Conservation (phyloP, 805 yeast species). For the Candida xiaguanensis region DNA sequence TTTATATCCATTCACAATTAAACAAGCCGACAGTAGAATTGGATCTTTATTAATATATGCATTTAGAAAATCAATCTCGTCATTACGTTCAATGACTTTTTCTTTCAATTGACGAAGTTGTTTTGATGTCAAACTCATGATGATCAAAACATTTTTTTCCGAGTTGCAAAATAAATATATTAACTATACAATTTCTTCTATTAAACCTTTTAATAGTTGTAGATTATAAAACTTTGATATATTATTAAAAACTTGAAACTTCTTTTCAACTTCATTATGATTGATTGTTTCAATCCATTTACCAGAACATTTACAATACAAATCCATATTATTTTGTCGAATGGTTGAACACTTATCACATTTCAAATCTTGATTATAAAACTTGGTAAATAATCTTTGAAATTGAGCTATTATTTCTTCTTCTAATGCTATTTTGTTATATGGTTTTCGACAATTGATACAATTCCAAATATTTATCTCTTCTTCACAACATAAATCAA, state of each 20-base stretch:
- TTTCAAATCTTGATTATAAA: conserved; percentile 72
- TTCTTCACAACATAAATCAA: conserved; percentile 78
- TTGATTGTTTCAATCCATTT: conserved; percentile 62
- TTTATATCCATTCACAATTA: conserved; percentile 46
- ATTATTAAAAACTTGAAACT: conserved; percentile 48
- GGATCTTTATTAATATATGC: conserved; percentile 30
- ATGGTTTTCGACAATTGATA: conserved; percentile 58
- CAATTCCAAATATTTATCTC: conserved; percentile 56
- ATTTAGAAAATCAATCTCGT: conserved; percentile 32
- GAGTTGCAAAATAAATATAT: background rate
- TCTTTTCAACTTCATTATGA: conserved; percentile 40
- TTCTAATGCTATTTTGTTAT: conserved; percentile 69
- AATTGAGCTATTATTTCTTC: conserved; percentile 72
- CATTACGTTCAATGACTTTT: conserved; percentile 25
- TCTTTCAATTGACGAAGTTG: conserved; percentile 3
- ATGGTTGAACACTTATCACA: conserved; percentile 75
- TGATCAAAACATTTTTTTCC: background rate
- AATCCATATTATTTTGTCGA: conserved; percentile 64
- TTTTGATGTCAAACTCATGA: conserved; percentile 5
- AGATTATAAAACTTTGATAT: conserved; percentile 62
- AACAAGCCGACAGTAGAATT: conserved; percentile 26
- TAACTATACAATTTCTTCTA: conserved; percentile 17
- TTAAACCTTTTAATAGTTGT: conserved; percentile 43
- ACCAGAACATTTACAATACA: conserved; percentile 87
- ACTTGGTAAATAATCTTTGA: conserved; percentile 51